phyloP scores from a whole-genome alignment of 225 moss, liverwort and hornwort genomes.

The Rhytidiadelphus loreus region DNA sequence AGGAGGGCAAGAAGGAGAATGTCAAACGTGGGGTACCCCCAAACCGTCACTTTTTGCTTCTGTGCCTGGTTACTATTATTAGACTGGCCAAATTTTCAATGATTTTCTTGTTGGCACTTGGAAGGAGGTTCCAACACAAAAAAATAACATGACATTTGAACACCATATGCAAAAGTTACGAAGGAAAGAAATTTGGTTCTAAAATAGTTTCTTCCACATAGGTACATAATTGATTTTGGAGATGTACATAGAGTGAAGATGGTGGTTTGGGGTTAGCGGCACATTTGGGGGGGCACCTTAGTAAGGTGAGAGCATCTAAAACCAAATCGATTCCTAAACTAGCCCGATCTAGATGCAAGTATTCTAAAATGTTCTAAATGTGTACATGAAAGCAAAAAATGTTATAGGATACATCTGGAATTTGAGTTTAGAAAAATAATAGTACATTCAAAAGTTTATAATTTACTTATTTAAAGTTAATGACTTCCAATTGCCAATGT shows the following conservation, averaged over 20 bases:
- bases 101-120: not conserved
- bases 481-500: too few relatives aligned
- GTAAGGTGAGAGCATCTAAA: not conserved
- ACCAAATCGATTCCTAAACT: not conserved
- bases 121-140: not conserved
- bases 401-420: fast-evolving
- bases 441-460: too few relatives aligned
- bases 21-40: not conserved
- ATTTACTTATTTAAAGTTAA: not conserved
- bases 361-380: not conserved
- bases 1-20: too few relatives aligned
- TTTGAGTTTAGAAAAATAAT: fast-evolving
- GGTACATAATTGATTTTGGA: not conserved
- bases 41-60: not conserved
- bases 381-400: fast-evolving
- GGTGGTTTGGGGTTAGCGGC: not conserved
- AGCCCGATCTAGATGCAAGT: fast-evolving
- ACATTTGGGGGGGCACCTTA: too few relatives aligned
- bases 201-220: too few relatives aligned
- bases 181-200: not conserved
- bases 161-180: not conserved
- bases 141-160: not conserved
- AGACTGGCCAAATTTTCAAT: not conserved
- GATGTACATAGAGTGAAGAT: not conserved
- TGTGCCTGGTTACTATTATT: not conserved